phyloP scores from a whole-genome alignment of 2,329 filamentous ascomycete genomes.

The Ascochyta fabae region DNA sequence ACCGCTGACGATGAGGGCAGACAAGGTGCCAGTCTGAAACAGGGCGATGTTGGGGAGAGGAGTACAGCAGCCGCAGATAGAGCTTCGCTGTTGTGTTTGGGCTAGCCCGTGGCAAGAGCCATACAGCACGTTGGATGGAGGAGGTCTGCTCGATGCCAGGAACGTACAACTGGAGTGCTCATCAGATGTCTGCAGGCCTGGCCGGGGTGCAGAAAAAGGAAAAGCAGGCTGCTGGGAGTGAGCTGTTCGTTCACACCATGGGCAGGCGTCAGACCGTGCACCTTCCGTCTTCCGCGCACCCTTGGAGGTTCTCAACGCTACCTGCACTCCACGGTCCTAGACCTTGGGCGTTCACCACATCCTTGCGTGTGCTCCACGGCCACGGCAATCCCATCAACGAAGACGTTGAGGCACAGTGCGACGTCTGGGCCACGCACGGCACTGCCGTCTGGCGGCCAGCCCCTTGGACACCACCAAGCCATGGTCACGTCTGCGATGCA shows the following conservation, averaged over 20 bases:
- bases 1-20: slow-evolving; percentile 36
- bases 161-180: slow-evolving; percentile 37
- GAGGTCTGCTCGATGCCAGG: slow-evolving; percentile 39
- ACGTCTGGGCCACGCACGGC: neutral
- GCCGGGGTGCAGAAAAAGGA: slow-evolving; percentile 36
- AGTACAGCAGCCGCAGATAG: slow-evolving; percentile 43
- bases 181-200: slow-evolving; percentile 28
- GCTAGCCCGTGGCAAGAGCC: slow-evolving; percentile 38
- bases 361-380: slow-evolving; percentile 31
- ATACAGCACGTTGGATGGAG: slow-evolving; percentile 36
- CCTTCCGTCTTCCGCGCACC: slow-evolving; percentile 45
- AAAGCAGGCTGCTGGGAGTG: slow-evolving; percentile 34
- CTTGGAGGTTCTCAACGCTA: slow-evolving; percentile 29
- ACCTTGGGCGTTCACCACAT: slow-evolving; percentile 21
- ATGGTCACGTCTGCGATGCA: neutral
- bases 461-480: neutral
- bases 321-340: slow-evolving; percentile 30
- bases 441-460: neutral
- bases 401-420: slow-evolving; percentile 9
- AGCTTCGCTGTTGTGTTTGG: slow-evolving; percentile 35
- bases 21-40: slow-evolving; percentile 45
- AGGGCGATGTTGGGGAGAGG: slow-evolving; percentile 36
- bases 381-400: slow-evolving; percentile 20
- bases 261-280: slow-evolving; percentile 34
- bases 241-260: slow-evolving; percentile 24